Base-by-base conservation (phyloP, 2,329 filamentous ascomycete species). In the Aspergillus japonicus region DNA sequence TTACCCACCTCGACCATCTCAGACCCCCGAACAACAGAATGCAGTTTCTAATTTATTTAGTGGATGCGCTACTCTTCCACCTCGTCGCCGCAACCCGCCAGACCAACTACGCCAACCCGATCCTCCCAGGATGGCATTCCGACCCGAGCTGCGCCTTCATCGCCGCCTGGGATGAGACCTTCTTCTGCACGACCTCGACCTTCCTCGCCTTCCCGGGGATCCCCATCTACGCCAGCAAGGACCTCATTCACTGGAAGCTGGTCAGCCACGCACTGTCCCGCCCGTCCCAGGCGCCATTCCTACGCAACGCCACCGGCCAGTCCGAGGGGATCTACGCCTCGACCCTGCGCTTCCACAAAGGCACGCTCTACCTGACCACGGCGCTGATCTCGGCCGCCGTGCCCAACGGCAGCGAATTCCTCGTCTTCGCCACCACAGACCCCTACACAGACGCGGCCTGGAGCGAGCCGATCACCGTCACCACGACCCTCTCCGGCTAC, bases 91-190 rank as follows among this genome's bases (percentile, higher is more conserved):
- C 33, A 16, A 12, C 14, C 14, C 4, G 33, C 14, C 33, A 35
- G 4, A 35, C 52, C 11, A 59, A 52, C 24, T 66, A 66, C 50
- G 54, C 29, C 44, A 82, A 82, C 63, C 80, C 80, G 1, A 77
- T 82, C 26, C 63, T 82, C 1, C 77, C 80, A 1, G 80, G 80
- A 7, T 82, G 77, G 59, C 75, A 81, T 58, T 77, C 79, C 0
- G 80, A 82, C 62, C 80, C 80, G 0, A 78, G 73, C 54, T 81
- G 79, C 56, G 74, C 78, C 16, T 76, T 76, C 47, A 78, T 82
- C 3, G 3, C 62, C 7, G 62, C 64, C 11, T 35, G 33, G 23
- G 64, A 72, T 19, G 64, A 75, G 16, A 80, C 78, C 0, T 78
- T 77, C 62, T 81, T 81, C 67, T 81, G 79, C 60, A 76, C 75